phyloP scores from a whole-genome alignment of 805 yeast species.

The Lipomyces starkeyi region DNA sequence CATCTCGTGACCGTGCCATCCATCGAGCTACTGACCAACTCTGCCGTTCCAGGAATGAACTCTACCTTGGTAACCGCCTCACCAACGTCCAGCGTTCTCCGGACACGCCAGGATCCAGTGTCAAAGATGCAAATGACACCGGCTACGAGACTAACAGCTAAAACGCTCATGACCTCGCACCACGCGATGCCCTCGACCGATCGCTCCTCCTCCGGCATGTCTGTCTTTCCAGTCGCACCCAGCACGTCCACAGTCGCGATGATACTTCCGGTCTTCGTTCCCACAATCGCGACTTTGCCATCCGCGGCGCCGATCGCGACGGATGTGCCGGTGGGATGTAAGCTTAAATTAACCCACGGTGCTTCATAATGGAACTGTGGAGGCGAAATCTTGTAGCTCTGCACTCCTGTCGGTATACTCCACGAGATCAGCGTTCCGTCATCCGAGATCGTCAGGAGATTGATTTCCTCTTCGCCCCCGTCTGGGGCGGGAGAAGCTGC shows the following conservation, averaged over 20 bases:
- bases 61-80: slow-evolving; percentile 84
- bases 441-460: slow-evolving; percentile 76
- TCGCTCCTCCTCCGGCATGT: slow-evolving; percentile 52
- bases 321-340: slow-evolving; percentile 56
- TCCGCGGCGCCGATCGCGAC: slow-evolving; percentile 87
- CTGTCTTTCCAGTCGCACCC: slow-evolving; percentile 49
- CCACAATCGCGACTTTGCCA: slow-evolving; percentile 81
- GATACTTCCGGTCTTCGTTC: slow-evolving; percentile 73
- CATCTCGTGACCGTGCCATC: slow-evolving; percentile 85
- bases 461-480: slow-evolving; percentile 46
- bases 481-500: slow-evolving; percentile 49
- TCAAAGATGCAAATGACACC: slow-evolving; percentile 88
- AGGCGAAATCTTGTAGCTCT: slow-evolving; percentile 68
- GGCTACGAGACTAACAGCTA: slow-evolving; percentile 89
- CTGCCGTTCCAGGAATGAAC: slow-evolving; percentile 60
- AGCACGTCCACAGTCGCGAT: slow-evolving; percentile 67
- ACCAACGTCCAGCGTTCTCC: slow-evolving; percentile 70
- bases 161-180: slow-evolving; percentile 66
- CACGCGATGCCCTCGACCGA: slow-evolving; percentile 83
- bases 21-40: slow-evolving; percentile 74
- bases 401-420: slow-evolving; percentile 82
- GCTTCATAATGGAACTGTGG: slow-evolving; percentile 76
- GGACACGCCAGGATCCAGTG: slow-evolving; percentile 81
- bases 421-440: slow-evolving; percentile 87
- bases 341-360: slow-evolving; percentile 83